Evolutionary conservation across 805 yeast species (phyloP).

Genomic region (Maudiozyma turicensis): DNA sequence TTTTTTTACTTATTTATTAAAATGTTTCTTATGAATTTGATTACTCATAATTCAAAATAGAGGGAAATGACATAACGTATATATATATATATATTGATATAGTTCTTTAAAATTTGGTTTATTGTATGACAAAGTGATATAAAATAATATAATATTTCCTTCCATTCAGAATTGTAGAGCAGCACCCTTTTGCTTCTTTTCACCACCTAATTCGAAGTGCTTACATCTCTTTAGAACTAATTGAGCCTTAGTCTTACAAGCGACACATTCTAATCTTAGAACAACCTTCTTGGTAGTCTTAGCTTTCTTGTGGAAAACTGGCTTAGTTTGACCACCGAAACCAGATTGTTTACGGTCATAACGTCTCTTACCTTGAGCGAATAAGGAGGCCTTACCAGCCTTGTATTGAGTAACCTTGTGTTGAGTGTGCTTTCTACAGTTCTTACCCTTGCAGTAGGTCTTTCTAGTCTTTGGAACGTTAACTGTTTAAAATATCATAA

Average conservation of each 20-base stretch:
- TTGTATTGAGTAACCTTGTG: slow-evolving; percentile 99
- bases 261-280: slow-evolving; percentile 96
- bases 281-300: slow-evolving; percentile 99
- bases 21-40: not conserved
- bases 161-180: slow-evolving; percentile 89
- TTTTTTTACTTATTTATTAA: not conserved
- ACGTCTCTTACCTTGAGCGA: slow-evolving; percentile 99
- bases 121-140: too few species aligned
- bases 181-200: slow-evolving; percentile 99
- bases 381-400: slow-evolving; percentile 99
- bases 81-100: not conserved
- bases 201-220: slow-evolving; percentile 99
- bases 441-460: slow-evolving; percentile 99
- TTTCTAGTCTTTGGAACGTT: slow-evolving; percentile 99
- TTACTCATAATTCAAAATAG: not conserved
- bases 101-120: not conserved
- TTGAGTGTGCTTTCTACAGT: slow-evolving; percentile 98
- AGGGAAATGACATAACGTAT: not conserved
- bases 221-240: slow-evolving; percentile 98
- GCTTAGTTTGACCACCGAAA: slow-evolving; percentile 99
- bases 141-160: not conserved
- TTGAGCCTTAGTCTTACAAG: slow-evolving; percentile 98
- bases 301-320: slow-evolving; percentile 99
- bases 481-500: slow-evolving; percentile 43
- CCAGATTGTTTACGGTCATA: slow-evolving; percentile 99